phyloP scores from a whole-genome alignment of 768 basidiomycete genomes.

The Lactarius tabidus region DNA sequence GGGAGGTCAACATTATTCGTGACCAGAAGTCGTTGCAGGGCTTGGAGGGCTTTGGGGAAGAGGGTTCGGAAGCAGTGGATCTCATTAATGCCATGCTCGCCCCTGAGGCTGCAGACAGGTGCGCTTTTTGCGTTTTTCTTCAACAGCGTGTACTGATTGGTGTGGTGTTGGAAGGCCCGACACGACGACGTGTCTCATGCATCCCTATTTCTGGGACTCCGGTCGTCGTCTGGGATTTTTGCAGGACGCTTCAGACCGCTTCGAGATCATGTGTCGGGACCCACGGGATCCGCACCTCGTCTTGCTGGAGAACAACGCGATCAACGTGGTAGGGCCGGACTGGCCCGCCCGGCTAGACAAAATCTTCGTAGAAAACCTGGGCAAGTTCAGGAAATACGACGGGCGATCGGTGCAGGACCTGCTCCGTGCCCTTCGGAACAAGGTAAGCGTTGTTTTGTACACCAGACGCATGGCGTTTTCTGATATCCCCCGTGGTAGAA shows the following conservation, averaged over 20 bases:
- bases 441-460: conserved; percentile 51
- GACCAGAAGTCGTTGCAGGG: conserved; percentile 66
- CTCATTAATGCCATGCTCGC: conserved; percentile 77
- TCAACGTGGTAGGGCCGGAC: conserved; percentile 77
- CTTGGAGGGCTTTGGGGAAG: conserved; percentile 82
- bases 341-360: conserved; percentile 88
- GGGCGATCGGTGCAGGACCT: conserved; percentile 88
- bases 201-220: conserved; percentile 97
- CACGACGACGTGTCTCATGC: conserved; percentile 79
- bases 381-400: conserved; percentile 97
- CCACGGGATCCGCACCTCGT: conserved; percentile 76
- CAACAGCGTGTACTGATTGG: neutral
- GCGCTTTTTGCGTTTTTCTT: conserved; percentile 19
- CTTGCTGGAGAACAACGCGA: conserved; percentile 67
- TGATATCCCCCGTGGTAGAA: conserved; percentile 49
- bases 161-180: conserved; percentile 58
- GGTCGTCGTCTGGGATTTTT: conserved; percentile 83
- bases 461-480: neutral
- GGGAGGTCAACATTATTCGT: conserved; percentile 92
- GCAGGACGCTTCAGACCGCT: conserved; percentile 96
- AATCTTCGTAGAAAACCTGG: conserved; percentile 87
- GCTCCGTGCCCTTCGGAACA: conserved; percentile 88
- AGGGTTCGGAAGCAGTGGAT: conserved; percentile 86
- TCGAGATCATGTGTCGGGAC: conserved; percentile 96
- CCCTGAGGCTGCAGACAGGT: conserved; percentile 73